Evolutionary conservation across 208 protist species (phyloP), one percentile per base, ranked within the genome.

Genomic region (Wallacemonas sp.): DNA sequence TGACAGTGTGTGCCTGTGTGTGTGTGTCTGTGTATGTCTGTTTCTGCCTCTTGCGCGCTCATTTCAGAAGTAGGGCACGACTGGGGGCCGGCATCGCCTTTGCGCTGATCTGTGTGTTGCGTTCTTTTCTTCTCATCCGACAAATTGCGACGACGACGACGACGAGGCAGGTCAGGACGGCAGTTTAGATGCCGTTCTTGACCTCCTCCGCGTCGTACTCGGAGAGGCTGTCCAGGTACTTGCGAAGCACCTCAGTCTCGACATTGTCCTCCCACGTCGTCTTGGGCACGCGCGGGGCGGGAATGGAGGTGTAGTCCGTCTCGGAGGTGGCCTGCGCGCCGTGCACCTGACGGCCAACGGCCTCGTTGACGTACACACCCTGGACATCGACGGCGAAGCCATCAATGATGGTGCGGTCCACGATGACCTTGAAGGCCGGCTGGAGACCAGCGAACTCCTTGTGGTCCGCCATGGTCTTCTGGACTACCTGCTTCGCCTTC

Each of bases 331-430:
- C 33, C 44, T 67, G 33, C 21, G 34, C 26, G 39, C 64, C 70
- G 54, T 68, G 65, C 49, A 77, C 74, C 65, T 86, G 48, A 27
- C 74, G 72, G 44, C 87, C 92, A 34, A 83, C 68, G 17, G 86
- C 87, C 52, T 82, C 65, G 78, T 92, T 95, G 36, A 94, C 78
- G 74, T 85, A 96, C 46, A 76, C 65, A 14, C 88, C 87, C 56
- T 85, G 82, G 57, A 95, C 71, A 58, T 96, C 92, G 19, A 96
- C 76, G 36, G 89, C 83, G 63, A 96, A 94, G n/a, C 92, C 92
- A 3, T 83, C 76, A 23, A 93, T 80, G 61, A 96, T 94, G 65
- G 85, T 58, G 54, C 83, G 85, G 65, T 96, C 92, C 1, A 94
- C 87, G 34, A 95, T 46, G 19, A 93, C 79, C 70, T 95, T 94